These are phyloP conservation scores for Quercus lobata DNA, from an alignment of 331 rosid species.

Conservation along the genomic window DNA sequence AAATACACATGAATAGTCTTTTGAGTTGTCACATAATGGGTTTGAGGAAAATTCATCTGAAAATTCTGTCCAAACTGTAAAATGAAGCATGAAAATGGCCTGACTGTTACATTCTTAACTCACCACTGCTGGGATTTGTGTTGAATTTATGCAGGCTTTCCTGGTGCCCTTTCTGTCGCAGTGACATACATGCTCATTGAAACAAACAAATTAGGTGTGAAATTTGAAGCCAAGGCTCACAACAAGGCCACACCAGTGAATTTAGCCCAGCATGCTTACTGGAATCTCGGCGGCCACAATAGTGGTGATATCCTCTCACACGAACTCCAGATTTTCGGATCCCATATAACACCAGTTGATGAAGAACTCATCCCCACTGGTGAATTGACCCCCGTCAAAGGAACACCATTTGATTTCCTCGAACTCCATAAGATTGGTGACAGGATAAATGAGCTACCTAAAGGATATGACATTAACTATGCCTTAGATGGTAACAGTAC, in stretches of 20 bases:
- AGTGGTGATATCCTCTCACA: slow-evolving; percentile 45
- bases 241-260: slow-evolving; percentile 47
- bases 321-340: slow-evolving; percentile 32
- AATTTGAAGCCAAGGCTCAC: slow-evolving; percentile 48
- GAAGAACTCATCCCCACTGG: slow-evolving; percentile 39
- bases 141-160: slow-evolving; percentile 39
- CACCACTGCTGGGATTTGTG: neutral
- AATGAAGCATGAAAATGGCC: neutral
- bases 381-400: neutral
- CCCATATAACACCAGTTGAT: slow-evolving; percentile 38
- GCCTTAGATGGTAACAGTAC: slow-evolving; percentile 25
- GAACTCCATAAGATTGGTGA: slow-evolving; percentile 37
- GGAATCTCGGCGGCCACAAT: slow-evolving; percentile 47
- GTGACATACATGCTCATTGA: slow-evolving; percentile 52
- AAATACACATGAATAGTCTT: too few species aligned
- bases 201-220: slow-evolving; percentile 34
- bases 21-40: too few species aligned
- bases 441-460: slow-evolving; percentile 28
- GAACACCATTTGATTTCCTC: slow-evolving; percentile 45
- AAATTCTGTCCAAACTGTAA: neutral
- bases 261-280: slow-evolving; percentile 43
- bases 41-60: too few species aligned
- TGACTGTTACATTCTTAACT: too few species aligned
- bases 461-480: slow-evolving; percentile 63
- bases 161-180: slow-evolving; percentile 44